These are phyloP conservation scores for Grosmannia penicillata DNA, from an alignment of 2,329 filamentous ascomycete species.

Conservation along the genomic window DNA sequence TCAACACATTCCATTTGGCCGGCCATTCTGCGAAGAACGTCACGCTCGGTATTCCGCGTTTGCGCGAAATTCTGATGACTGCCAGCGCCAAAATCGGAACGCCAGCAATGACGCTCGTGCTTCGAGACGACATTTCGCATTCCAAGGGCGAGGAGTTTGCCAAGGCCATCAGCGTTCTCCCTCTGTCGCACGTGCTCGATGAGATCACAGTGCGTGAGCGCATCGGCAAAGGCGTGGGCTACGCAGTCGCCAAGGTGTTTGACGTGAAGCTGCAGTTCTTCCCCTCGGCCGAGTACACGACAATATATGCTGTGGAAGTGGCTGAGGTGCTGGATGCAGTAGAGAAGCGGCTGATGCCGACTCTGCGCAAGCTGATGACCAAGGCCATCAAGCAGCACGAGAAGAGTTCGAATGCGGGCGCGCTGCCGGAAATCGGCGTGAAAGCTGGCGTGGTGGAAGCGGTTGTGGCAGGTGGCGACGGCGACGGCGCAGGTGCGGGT, in stretches of 20 bases:
- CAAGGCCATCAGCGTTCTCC: slow-evolving; percentile 80
- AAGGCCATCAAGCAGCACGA: slow-evolving; percentile 75
- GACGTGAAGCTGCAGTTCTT: slow-evolving; percentile 74
- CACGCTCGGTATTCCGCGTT: slow-evolving; percentile 90
- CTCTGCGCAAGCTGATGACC: slow-evolving; percentile 54
- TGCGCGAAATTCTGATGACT: slow-evolving; percentile 97
- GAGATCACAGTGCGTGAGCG: slow-evolving; percentile 67
- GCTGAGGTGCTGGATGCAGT: slow-evolving; percentile 66
- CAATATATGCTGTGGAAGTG: slow-evolving; percentile 70
- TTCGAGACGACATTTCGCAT: slow-evolving; percentile 56
- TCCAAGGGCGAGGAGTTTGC: slow-evolving; percentile 66
- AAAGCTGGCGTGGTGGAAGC: slow-evolving; percentile 38
- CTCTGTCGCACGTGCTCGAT: slow-evolving; percentile 71
- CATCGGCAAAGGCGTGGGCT: slow-evolving; percentile 54
- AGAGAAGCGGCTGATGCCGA: slow-evolving; percentile 64
- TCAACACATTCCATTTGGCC: slow-evolving; percentile 99
- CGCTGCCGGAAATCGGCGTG: slow-evolving; percentile 58
- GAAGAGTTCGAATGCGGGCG: slow-evolving; percentile 46
- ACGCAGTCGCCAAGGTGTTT: slow-evolving; percentile 68
- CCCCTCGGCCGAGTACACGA: slow-evolving; percentile 65
- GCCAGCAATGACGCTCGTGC: slow-evolving; percentile 72
- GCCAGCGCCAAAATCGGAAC: slow-evolving; percentile 81
- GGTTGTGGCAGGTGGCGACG: slow-evolving; percentile 22
- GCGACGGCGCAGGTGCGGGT: slow-evolving; percentile 23
- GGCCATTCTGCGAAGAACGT: slow-evolving; percentile 98